phyloP scores from a whole-genome alignment of 2,329 filamentous ascomycete species.

The Aspergillus luchuensis region DNA sequence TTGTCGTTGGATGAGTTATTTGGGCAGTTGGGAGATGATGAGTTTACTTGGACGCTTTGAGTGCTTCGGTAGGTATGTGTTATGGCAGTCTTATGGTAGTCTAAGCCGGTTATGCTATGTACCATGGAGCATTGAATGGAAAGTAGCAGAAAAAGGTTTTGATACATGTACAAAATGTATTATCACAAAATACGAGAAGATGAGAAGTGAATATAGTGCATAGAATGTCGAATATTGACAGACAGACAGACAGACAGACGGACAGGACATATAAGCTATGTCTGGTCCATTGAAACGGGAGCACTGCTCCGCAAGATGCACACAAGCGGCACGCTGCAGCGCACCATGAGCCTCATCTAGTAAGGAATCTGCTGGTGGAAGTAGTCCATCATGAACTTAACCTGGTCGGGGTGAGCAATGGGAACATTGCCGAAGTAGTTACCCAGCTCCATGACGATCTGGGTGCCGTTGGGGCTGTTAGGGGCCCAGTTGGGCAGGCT shows the following conservation, averaged over 20 bases:
- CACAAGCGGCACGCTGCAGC: not conserved
- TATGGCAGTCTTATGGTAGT: too few species aligned
- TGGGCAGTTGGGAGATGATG: not conserved
- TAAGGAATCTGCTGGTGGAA: conserved; percentile 21
- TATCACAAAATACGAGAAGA: not conserved
- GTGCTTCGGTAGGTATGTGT: too few species aligned
- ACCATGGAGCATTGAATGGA: not conserved
- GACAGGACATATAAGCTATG: not conserved
- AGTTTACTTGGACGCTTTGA: not conserved
- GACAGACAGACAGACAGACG: not conserved
- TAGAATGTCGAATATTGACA: not conserved
- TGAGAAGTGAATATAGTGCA: not conserved
- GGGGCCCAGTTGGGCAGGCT: conserved; percentile 23
- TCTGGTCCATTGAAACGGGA: not conserved
- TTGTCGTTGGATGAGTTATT: not conserved
- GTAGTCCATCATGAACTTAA: conserved; percentile 27
- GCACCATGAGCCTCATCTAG: not conserved
- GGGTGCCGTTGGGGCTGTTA: conserved; percentile 23
- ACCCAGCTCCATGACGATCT: conserved; percentile 27
- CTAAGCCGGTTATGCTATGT: not conserved
- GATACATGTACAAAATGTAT: not conserved
- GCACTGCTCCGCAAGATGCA: not conserved
- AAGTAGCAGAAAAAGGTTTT: not conserved
- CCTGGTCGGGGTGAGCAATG: conserved; percentile 22
- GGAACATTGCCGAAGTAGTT: conserved; percentile 24